phyloP scores from a whole-genome alignment of 805 yeast genomes.

The Sugiyamaella americana region DNA sequence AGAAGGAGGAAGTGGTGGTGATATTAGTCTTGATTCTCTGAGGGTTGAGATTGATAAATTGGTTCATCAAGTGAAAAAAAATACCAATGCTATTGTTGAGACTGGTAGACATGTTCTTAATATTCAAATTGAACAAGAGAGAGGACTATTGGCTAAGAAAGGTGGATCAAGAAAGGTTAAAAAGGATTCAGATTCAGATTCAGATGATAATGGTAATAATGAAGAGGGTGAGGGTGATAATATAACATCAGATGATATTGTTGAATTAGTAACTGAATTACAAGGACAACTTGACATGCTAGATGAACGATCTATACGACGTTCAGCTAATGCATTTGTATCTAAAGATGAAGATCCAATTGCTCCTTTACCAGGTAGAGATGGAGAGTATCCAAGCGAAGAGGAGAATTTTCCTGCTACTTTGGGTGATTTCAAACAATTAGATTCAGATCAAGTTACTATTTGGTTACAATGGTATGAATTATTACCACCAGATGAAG shows the following conservation, averaged over 20 bases:
- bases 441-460: slow-evolving; percentile 43
- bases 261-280: slow-evolving; percentile 80
- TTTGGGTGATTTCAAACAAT: slow-evolving; percentile 43
- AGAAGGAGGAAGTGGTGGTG: too few relatives aligned
- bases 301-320: slow-evolving; percentile 69
- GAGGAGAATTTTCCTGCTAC: slow-evolving; percentile 49
- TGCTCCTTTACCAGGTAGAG: slow-evolving; percentile 72
- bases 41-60: slow-evolving; percentile 17
- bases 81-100: slow-evolving; percentile 56
- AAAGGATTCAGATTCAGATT: background rate
- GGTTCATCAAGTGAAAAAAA: slow-evolving; percentile 51
- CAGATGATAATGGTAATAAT: slow-evolving; percentile 42
- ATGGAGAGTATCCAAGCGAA: slow-evolving; percentile 59
- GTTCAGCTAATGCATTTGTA: slow-evolving; percentile 60
- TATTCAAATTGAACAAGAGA: slow-evolving; percentile 53
- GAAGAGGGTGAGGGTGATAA: slow-evolving; percentile 9
- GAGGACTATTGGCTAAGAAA: slow-evolving; percentile 19
- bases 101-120: slow-evolving; percentile 77
- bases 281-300: slow-evolving; percentile 75
- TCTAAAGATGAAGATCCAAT: slow-evolving; percentile 38
- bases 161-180: background rate
- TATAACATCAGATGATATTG: slow-evolving; percentile 76
- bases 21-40: slow-evolving; percentile 1
- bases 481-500: slow-evolving; percentile 56
- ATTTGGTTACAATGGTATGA: slow-evolving; percentile 69